phyloP scores from a whole-genome alignment of 164 flowering plant genomes.

The Tetrastigma voinierianum region DNA sequence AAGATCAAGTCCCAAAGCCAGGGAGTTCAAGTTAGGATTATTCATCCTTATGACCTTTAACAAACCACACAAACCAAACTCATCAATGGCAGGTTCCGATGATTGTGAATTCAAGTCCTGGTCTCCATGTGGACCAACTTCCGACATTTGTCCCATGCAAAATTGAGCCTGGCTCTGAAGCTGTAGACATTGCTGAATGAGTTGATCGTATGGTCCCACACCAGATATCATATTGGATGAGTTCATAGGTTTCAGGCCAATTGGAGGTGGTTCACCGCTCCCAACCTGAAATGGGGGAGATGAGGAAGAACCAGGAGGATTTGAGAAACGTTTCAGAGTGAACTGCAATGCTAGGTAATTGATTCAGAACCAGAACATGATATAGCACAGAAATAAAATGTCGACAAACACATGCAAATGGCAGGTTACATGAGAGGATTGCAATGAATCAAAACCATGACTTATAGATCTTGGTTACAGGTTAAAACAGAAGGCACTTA shows the following conservation, averaged over 20 bases:
- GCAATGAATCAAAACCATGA: conserved; percentile 79
- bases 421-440: conserved; percentile 67
- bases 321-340: not conserved
- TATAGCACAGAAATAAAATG: too few species aligned
- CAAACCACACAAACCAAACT: conserved; percentile 84
- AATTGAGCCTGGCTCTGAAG: conserved; percentile 80
- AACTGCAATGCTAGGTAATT: not conserved
- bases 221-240: conserved; percentile 59
- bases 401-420: conserved; percentile 60
- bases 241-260: conserved; percentile 80
- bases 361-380: too few species aligned
- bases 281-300: conserved; percentile 25
- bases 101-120: conserved; percentile 69
- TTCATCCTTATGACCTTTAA: conserved; percentile 79
- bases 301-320: not conserved
- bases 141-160: conserved; percentile 75
- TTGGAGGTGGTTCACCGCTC: conserved; percentile 70
- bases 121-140: conserved; percentile 71
- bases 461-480: conserved; percentile 74
- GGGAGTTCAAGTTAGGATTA: conserved; percentile 82
- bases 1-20: conserved; percentile 92
- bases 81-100: conserved; percentile 66
- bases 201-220: conserved; percentile 78
- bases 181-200: conserved; percentile 86
- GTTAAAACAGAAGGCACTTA: conserved; percentile 56